Evolutionary conservation across 352 stramenopile species (phyloP).

Genomic region (Phytopythium aichiense): DNA sequence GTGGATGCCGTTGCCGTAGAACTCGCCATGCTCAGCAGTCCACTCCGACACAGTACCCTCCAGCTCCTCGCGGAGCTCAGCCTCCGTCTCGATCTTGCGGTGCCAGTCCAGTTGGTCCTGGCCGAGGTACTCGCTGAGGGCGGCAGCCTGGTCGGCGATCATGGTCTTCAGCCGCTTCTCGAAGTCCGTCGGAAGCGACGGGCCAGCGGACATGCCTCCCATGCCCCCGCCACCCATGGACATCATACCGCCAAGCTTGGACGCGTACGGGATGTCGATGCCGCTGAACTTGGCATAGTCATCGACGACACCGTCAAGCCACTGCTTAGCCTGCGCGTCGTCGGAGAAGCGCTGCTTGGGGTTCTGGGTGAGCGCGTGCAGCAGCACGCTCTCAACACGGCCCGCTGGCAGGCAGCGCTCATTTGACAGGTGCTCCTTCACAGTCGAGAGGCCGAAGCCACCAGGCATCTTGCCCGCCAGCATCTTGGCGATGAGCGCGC

Average conservation of each 20-base stretch:
- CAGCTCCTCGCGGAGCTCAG: slow-evolving; percentile 45
- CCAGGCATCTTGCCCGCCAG: slow-evolving; percentile 77
- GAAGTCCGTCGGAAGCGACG: slow-evolving; percentile 37
- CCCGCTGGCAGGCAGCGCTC: slow-evolving; percentile 72
- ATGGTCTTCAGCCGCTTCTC: slow-evolving; percentile 54
- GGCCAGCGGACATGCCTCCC: slow-evolving; percentile 11
- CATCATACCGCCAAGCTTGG: slow-evolving; percentile 33
- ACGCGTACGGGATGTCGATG: slow-evolving; percentile 57
- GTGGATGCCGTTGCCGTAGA: slow-evolving; percentile 48
- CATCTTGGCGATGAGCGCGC: slow-evolving; percentile 74
- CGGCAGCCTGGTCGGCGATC: slow-evolving; percentile 50
- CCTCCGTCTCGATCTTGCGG: slow-evolving; percentile 45
- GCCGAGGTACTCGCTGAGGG: slow-evolving; percentile 45
- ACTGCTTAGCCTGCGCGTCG: slow-evolving; percentile 63
- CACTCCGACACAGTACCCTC: slow-evolving; percentile 48
- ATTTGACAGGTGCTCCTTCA: slow-evolving; percentile 65
- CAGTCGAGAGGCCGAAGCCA: slow-evolving; percentile 70
- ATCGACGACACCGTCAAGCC: slow-evolving; percentile 73
- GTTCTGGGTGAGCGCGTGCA: slow-evolving; percentile 65
- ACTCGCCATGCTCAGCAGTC: slow-evolving; percentile 53
- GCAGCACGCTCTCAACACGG: slow-evolving; percentile 73
- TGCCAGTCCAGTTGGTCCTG: slow-evolving; percentile 49
- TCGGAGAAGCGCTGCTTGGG: slow-evolving; percentile 68
- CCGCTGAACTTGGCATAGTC: slow-evolving; percentile 65
- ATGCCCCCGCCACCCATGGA: slow-evolving; percentile 27